Percentiles rank a stretch among this genome's conserved stretches.
Evolutionary conservation across 345 rosid species (phyloP).

Genomic region (Eucalyptus erythrocorys): DNA sequence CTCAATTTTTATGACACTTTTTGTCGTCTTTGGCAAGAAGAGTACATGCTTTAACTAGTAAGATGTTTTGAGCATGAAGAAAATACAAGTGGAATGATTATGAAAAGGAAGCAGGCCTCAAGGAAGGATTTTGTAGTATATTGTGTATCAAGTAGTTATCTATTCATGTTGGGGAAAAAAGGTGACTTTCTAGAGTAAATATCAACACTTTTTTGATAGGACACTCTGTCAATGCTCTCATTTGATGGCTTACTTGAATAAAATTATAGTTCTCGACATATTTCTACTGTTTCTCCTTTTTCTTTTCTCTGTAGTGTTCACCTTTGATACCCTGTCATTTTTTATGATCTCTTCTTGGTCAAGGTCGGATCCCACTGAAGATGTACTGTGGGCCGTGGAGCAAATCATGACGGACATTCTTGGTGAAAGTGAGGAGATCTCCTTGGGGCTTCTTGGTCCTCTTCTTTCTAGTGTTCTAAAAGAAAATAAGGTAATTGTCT

Average conservation of each 20-base stretch:
- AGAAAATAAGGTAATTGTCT: conserved; percentile 43
- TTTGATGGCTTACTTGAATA: background rate
- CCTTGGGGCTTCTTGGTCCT: conserved; percentile 33
- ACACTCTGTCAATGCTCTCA: background rate
- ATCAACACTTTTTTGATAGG: background rate
- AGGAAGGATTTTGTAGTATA: background rate
- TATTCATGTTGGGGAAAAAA: background rate
- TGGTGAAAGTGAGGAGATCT: conserved; percentile 55
- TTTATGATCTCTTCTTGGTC: background rate
- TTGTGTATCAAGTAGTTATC: background rate
- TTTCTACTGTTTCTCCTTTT: background rate
- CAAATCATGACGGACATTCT: conserved; percentile 54
- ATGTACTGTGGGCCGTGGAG: conserved; percentile 52
- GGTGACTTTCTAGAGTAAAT: background rate
- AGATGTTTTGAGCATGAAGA: background rate
- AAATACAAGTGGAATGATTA: background rate
- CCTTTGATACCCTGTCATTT: background rate
- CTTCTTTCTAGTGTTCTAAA: conserved; percentile 56
- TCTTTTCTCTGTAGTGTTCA: background rate
- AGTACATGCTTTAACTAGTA: background rate
- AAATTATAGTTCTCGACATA: background rate
- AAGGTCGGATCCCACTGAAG: conserved; percentile 44
- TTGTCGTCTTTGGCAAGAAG: background rate
- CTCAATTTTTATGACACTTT: background rate
- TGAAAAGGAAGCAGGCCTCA: background rate